Conservation (phyloP, 768 basidiomycete species). For the Russula lepida region DNA sequence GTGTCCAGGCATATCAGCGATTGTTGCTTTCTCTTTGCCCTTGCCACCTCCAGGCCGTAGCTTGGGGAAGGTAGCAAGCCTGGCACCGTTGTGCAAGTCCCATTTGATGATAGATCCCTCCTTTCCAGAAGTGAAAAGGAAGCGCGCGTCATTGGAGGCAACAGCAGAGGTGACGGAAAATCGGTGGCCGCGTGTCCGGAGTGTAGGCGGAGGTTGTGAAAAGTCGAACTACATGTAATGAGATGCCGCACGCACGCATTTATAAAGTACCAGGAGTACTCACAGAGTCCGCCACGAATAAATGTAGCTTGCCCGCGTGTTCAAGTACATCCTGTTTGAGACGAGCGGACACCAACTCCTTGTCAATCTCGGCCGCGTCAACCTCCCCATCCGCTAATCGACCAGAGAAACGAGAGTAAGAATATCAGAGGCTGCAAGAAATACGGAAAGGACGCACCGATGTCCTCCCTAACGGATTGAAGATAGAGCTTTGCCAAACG, state of each 20-base stretch:
- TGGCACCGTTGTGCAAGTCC: slow-evolving; percentile 61
- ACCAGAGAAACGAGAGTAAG: background rate
- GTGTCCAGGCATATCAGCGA: slow-evolving; percentile 57
- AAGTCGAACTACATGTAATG: slow-evolving; percentile 46
- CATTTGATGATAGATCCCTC: slow-evolving; percentile 86
- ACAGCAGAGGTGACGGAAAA: slow-evolving; percentile 77
- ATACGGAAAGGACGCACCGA: slow-evolving; percentile 37
- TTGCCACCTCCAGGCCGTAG: slow-evolving; percentile 36
- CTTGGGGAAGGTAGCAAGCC: slow-evolving; percentile 53
- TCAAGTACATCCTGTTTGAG: slow-evolving; percentile 89
- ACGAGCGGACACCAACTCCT: slow-evolving; percentile 82
- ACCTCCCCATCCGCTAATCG: slow-evolving; percentile 73
- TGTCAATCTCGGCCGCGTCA: slow-evolving; percentile 94
- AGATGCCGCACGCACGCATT: background rate
- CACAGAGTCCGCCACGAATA: slow-evolving; percentile 70
- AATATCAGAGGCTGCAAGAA: background rate
- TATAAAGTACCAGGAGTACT: slow-evolving; percentile 23
- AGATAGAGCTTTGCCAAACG: slow-evolving; percentile 87
- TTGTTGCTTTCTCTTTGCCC: slow-evolving; percentile 48
- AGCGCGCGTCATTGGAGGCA: slow-evolving; percentile 59
- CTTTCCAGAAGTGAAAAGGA: slow-evolving; percentile 85
- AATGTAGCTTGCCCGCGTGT: slow-evolving; percentile 79
- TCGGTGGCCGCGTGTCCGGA: slow-evolving; percentile 67
- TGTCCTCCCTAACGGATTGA: slow-evolving; percentile 65
- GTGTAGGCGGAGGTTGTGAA: slow-evolving; percentile 35